phyloP scores from a whole-genome alignment of 768 basidiomycete species.

The Collybia sordida region DNA sequence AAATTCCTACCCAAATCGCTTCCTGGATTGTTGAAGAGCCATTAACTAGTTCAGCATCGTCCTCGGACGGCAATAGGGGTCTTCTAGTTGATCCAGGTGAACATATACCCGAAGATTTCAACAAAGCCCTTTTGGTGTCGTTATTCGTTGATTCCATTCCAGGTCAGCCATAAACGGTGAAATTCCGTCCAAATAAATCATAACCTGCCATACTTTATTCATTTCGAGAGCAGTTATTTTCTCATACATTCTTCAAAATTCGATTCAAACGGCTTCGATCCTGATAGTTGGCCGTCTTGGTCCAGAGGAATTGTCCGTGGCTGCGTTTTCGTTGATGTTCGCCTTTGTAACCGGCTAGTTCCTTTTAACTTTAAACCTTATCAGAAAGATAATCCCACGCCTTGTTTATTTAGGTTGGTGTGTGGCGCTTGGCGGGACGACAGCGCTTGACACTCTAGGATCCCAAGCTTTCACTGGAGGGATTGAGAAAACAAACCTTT shows the following conservation, averaged over 20 bases:
- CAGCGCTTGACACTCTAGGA: conserved; percentile 75
- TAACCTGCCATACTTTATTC: neutral
- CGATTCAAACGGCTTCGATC: conserved; percentile 66
- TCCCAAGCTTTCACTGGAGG: conserved; percentile 77
- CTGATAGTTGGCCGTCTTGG: conserved; percentile 55
- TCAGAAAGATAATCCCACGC: conserved; percentile 50
- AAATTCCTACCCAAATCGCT: too few species aligned
- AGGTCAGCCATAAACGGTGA: conserved; percentile 40
- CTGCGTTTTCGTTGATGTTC: conserved; percentile 76
- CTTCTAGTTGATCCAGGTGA: too few species aligned
- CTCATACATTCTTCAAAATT: conserved; percentile 74
- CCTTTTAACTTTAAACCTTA: conserved; percentile 19
- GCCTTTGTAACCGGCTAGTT: conserved; percentile 78
- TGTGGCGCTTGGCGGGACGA: conserved; percentile 76
- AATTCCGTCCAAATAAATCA: neutral
- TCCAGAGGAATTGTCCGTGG: conserved; percentile 65
- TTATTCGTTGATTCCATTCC: conserved; percentile 59
- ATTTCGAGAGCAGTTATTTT: conserved; percentile 48
- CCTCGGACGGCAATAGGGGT: too few species aligned
- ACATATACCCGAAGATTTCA: too few species aligned
- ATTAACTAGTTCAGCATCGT: too few species aligned
- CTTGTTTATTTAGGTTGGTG: conserved; percentile 59
- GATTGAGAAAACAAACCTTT: conserved; percentile 57
- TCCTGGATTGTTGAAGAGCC: too few species aligned
- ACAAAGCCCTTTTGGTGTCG: conserved; percentile 36